Percentiles rank a stretch among this genome's conserved stretches.
phyloP scores from a whole-genome alignment of 164 flowering plant genomes.

The Liquidambar formosana region DNA sequence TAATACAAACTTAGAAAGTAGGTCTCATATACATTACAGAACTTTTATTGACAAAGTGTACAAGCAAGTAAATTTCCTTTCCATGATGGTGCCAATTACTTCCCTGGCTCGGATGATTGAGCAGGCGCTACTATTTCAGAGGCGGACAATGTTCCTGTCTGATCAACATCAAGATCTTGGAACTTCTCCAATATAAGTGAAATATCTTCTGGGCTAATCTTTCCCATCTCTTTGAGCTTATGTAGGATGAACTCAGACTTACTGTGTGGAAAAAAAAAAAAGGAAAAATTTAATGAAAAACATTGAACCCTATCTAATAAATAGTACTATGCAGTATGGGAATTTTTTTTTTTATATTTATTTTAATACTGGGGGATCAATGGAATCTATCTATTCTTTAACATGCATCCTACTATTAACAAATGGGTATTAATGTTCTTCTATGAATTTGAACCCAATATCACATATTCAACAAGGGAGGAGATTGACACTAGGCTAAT shows the following conservation, averaged over 20 bases:
- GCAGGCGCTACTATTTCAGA: slow-evolving; percentile 55
- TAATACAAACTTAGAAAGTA: too few relatives aligned
- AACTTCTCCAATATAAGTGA: slow-evolving; percentile 63
- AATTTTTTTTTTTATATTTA: too few relatives aligned
- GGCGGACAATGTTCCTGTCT: slow-evolving; percentile 69
- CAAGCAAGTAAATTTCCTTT: not conserved
- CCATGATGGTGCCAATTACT: not conserved
- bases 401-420: too few relatives aligned
- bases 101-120: slow-evolving; percentile 28
- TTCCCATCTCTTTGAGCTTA: slow-evolving; percentile 93
- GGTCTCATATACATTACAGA: too few relatives aligned
- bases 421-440: too few relatives aligned
- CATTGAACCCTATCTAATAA: not conserved
- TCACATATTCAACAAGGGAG: too few relatives aligned
- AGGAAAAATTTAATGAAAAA: not conserved
- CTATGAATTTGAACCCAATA: too few relatives aligned
- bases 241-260: slow-evolving; percentile 70
- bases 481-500: too few relatives aligned
- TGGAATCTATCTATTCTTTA: too few relatives aligned
- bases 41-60: too few relatives aligned
- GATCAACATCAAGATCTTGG: slow-evolving; percentile 76
- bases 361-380: too few relatives aligned
- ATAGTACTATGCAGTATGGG: too few relatives aligned
- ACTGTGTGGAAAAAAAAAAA: slow-evolving; percentile 29
- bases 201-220: slow-evolving; percentile 73